phyloP scores from a whole-genome alignment of 306 rosid genomes.

The Dalbergia cochinchinensis region DNA sequence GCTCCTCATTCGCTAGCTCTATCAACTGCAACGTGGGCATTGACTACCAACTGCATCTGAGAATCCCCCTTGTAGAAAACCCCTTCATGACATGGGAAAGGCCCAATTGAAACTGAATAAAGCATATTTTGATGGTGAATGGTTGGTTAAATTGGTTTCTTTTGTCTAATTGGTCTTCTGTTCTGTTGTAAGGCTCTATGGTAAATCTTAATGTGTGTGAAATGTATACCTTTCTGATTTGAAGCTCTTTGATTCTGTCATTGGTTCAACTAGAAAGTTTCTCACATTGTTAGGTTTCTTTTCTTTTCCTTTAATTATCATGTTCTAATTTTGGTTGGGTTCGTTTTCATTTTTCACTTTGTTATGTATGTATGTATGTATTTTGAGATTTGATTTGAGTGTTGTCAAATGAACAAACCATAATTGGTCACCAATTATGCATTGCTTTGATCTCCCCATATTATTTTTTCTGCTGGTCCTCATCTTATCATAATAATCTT shows the following conservation, averaged over 20 bases:
- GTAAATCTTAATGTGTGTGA: not conserved
- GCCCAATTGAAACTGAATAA: not conserved
- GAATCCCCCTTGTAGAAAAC: too few species aligned
- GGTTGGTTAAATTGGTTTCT: not conserved
- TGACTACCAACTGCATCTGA: too few species aligned
- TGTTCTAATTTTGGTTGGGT: not conserved
- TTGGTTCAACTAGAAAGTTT: not conserved
- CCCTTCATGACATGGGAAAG: not conserved
- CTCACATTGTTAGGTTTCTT: not conserved
- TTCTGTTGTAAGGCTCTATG: too few species aligned
- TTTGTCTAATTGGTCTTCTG: too few species aligned
- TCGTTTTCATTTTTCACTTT: not conserved
- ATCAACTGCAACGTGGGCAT: too few species aligned
- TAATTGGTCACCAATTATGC: not conserved
- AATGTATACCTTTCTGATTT: not conserved
- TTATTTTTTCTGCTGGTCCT: not conserved
- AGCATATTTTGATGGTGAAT: not conserved
- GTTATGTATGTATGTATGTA: too few species aligned
- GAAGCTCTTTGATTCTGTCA: slow-evolving; percentile 1
- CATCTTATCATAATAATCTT: not conserved
- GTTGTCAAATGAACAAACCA: not conserved
- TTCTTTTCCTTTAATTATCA: not conserved
- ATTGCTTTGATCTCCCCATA: slow-evolving; percentile 6
- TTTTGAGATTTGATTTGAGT: too few species aligned
- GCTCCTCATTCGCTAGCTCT: too few species aligned